These are phyloP conservation scores for Acidomyces sp. DNA, from an alignment of 495 filamentous ascomycete genomes.

Conservation along the genomic window DNA sequence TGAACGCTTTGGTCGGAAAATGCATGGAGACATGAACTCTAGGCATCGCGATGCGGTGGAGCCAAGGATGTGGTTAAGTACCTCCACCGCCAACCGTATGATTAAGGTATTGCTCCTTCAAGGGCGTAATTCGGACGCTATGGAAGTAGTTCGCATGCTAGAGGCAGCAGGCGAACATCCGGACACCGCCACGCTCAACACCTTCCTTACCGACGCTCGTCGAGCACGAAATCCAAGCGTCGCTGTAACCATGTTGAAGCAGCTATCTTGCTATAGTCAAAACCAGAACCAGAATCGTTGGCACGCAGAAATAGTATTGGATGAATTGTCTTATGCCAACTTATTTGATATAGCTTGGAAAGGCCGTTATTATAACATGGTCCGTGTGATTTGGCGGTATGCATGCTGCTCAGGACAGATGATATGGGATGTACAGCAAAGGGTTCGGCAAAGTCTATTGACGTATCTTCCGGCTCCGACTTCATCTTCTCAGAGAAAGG, in stretches of 20 bases:
- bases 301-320: no score
- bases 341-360: constrained; percentile 12
- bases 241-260: neutral
- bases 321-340: neutral
- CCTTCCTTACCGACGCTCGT: constrained; percentile 1
- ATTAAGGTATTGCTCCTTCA: constrained; percentile 2
- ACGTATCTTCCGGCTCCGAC: constrained; percentile 1
- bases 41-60: neutral
- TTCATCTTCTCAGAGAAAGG: neutral
- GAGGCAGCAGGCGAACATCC: neutral
- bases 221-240: constrained; percentile 1
- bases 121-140: constrained; percentile 1
- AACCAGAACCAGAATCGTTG: no score
- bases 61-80: constrained; percentile 5
- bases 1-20: neutral
- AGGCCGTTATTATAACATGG: constrained; percentile 2
- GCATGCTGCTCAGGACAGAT: constrained; percentile 7
- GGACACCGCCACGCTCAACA: constrained; percentile 1
- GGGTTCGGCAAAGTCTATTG: neutral
- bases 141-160: neutral
- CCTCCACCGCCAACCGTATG: constrained; percentile 4
- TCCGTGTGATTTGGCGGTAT: constrained; percentile 15
- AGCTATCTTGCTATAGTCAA: no score
- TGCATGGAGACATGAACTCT: neutral
- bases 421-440: neutral